Percentiles rank a stretch among this genome's conserved stretches.
These are phyloP conservation scores for Mycocentrospora acerina DNA, from an alignment of 2,329 filamentous ascomycete genomes.

Conservation along the genomic window DNA sequence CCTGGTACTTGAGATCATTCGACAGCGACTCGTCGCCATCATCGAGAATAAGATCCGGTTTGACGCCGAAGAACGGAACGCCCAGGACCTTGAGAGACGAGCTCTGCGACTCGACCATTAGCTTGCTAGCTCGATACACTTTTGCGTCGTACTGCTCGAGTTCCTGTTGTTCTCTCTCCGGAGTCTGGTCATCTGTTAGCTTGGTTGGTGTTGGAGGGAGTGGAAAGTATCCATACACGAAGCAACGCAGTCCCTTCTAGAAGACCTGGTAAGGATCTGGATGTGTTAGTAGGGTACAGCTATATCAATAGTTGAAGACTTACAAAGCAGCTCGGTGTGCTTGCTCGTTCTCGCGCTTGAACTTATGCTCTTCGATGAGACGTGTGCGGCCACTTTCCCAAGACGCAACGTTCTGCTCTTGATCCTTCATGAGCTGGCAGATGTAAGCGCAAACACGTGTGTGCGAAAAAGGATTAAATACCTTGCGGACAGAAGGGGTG, in stretches of 20 bases:
- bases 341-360: constrained; percentile 54
- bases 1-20: neutral
- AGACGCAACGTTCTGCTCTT: constrained; percentile 63
- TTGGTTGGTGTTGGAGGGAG: too few relatives aligned
- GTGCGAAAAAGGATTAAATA: constrained; percentile 17
- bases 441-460: constrained; percentile 6
- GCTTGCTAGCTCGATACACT: constrained; percentile 59
- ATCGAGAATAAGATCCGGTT: constrained; percentile 23
- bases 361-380: constrained; percentile 54
- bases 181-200: constrained; percentile 37
- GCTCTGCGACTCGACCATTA: constrained; percentile 62
- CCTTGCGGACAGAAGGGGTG: constrained; percentile 42
- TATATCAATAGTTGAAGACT: constrained; percentile 18
- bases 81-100: constrained; percentile 57
- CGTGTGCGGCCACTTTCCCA: constrained; percentile 59
- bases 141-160: constrained; percentile 62
- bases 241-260: constrained; percentile 22
- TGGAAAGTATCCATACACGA: constrained; percentile 14
- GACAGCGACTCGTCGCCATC: constrained; percentile 11
- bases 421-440: constrained; percentile 60
- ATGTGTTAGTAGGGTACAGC: constrained; percentile 5
- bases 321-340: constrained; percentile 58
- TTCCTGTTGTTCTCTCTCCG: constrained; percentile 55
- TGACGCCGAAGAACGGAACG: constrained; percentile 37
- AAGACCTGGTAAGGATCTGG: constrained; percentile 31